Base-by-base conservation (phyloP, 805 yeast genomes). In the Candida maris region DNA sequence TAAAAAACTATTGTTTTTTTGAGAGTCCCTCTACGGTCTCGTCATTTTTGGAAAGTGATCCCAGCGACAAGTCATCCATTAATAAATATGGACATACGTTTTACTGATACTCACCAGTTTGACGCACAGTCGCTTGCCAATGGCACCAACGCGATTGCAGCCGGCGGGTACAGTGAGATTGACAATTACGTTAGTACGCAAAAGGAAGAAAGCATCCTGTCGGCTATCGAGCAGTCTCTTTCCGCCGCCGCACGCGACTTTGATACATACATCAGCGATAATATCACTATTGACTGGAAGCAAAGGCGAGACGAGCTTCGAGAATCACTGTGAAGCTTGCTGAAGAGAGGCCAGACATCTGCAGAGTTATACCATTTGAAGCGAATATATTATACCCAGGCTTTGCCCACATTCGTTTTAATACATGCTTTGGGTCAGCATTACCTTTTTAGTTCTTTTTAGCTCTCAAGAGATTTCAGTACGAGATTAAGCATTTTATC, bases 281-380 rank as follows among this genome's bases (percentile, higher is more conserved):
- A 81, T 49, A 70, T 93, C 18, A 67, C 82, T 3, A 69, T 84
- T 32, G 96, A 89, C 58, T 93, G 97, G 97, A 77, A 77, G 39
- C 75, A 75, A 32, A 77, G 86, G 45, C 81, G 86, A 51, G 77
- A 78, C 43, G 84, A 81, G 49, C 72, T 91, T 31, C 75, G 85
- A 54, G 81, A 77, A 45, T 75, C 81, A 15, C 75, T 87, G 46
- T 91, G 94, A 1, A 68, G 77, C 15, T 61, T 73, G 12, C 47
- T 69, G 31, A 64, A 63, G 32, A 59, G 57, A 27, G 51, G 52
- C 4, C 39, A 39, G 17, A 22, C 52, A 3, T 27, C 51, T 4
- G 33, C 48, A 5, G 54, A 48, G 3, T 14, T 13, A 10, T 26
- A 10, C 12, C 14, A 10, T 26, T 10, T 10, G 14, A 13, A 13